Conservation (phyloP, 306 rosid genomes). For the Quercus parvula region DNA sequence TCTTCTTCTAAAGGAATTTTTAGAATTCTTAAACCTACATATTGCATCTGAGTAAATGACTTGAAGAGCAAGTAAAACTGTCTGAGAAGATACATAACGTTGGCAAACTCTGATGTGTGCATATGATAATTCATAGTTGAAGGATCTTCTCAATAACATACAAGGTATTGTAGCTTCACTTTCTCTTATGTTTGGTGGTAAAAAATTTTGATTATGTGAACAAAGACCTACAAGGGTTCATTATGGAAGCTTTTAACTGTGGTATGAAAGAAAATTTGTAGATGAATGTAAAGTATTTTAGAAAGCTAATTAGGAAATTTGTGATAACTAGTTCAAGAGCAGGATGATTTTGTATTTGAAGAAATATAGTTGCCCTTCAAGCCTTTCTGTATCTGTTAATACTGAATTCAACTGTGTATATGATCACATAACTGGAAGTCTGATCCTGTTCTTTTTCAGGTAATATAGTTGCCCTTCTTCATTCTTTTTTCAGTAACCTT, state of each 20-base stretch:
- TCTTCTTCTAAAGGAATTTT: background rate
- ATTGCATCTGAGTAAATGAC: background rate
- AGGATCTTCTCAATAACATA: too few species aligned
- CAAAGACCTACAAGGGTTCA: background rate
- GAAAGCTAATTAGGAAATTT: background rate
- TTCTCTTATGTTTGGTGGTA: background rate
- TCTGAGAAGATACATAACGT: background rate
- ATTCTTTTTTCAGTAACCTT: conserved; percentile 91
- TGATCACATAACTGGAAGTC: conserved; percentile 3
- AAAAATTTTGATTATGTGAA: background rate
- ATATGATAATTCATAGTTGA: background rate
- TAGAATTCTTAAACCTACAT: background rate
- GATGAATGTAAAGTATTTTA: background rate
- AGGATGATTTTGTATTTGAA: background rate
- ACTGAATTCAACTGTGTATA: background rate
- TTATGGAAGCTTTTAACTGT: background rate
- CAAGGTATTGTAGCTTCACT: background rate
- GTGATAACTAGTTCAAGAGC: background rate
- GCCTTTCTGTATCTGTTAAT: background rate
- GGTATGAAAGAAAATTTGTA: background rate
- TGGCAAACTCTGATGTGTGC: background rate
- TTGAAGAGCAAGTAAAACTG: background rate
- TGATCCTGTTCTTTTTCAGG: conserved; percentile 44
- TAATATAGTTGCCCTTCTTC: conserved; percentile 90
- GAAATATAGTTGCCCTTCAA: background rate